Conservation (phyloP, 495 filamentous ascomycete genomes). For the Peziza echinospora region DNA sequence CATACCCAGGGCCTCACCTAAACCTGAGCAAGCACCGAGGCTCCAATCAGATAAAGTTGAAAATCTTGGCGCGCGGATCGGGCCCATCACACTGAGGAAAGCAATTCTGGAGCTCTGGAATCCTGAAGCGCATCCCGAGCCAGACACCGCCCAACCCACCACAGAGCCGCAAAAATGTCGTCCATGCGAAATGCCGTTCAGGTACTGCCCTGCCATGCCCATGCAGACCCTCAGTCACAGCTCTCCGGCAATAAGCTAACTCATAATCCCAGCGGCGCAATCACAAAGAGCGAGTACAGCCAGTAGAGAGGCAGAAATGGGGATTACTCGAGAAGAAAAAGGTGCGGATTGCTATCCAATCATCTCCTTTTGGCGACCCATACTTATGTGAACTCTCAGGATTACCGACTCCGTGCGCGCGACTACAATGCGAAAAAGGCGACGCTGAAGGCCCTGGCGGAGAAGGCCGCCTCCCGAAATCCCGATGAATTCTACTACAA, state of each 20-base stretch:
- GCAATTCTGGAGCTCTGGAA: no score
- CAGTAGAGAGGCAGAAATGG: slow-evolving; percentile 56
- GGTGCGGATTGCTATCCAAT: slow-evolving; percentile 22
- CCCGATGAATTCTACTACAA: slow-evolving; percentile 92
- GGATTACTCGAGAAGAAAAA: slow-evolving; percentile 81
- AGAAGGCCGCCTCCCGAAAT: slow-evolving; percentile 71
- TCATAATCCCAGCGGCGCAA: slow-evolving; percentile 36
- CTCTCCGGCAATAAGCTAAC: no score
- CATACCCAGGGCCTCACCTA: no score
- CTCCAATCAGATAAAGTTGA: neutral
- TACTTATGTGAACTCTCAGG: slow-evolving; percentile 25
- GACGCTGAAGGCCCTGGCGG: slow-evolving; percentile 51
- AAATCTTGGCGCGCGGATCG: neutral
- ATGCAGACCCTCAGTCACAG: no score
- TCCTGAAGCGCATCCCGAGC: neutral
- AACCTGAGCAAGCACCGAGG: neutral
- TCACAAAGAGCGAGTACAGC: slow-evolving; percentile 77
- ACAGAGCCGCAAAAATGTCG: slow-evolving; percentile 34
- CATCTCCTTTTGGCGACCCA: slow-evolving; percentile 7
- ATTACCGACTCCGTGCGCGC: slow-evolving; percentile 76
- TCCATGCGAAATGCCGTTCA: slow-evolving; percentile 66
- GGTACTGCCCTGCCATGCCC: slow-evolving; percentile 16
- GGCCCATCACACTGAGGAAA: no score
- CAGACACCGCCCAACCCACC: neutral
- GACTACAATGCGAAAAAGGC: slow-evolving; percentile 74